Conservation (phyloP, 2,329 filamentous ascomycete species). For the Drechslerella stenobrocha region DNA sequence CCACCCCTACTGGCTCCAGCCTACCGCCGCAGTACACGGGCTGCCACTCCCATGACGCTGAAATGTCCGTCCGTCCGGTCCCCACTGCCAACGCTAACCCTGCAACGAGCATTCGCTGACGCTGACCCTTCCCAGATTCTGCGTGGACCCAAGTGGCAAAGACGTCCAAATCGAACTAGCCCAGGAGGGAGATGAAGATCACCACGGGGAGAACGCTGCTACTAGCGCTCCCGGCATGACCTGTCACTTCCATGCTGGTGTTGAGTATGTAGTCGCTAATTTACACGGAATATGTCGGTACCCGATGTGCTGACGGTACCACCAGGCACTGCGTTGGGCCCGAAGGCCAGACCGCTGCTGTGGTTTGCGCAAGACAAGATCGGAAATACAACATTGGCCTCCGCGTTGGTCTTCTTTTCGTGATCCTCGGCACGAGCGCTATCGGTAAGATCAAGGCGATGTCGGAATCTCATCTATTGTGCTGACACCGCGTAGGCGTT, state of each 20-base stretch:
- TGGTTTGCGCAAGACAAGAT: conserved; percentile 54
- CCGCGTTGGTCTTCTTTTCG: conserved; percentile 72
- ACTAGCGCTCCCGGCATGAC: conserved; percentile 55
- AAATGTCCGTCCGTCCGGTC: conserved; percentile 59
- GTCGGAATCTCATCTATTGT: no score
- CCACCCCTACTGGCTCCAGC: conserved; percentile 42
- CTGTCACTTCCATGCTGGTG: conserved; percentile 75
- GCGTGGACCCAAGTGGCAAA: conserved; percentile 63
- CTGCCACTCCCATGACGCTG: conserved; percentile 65
- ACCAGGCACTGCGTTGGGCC: conserved; percentile 51
- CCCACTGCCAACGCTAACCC: conserved; percentile 15
- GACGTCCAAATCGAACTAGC: conserved; percentile 62
- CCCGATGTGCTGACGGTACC: conserved; percentile 45
- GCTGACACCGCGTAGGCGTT: conserved; percentile 56
- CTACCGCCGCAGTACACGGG: conserved; percentile 55
- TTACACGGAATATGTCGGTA: background rate
- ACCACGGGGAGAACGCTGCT: conserved; percentile 19
- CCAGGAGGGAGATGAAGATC: conserved; percentile 29
- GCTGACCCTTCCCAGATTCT: conserved; percentile 60
- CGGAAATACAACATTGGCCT: conserved; percentile 70
- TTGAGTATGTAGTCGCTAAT: conserved; percentile 64
- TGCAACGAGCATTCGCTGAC: conserved; percentile 21
- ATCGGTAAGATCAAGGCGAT: conserved; percentile 59
- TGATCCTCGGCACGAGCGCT: conserved; percentile 68
- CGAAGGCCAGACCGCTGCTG: conserved; percentile 57